Base-by-base conservation (phyloP, 331 rosid species). In the Malus hybrid region DNA sequence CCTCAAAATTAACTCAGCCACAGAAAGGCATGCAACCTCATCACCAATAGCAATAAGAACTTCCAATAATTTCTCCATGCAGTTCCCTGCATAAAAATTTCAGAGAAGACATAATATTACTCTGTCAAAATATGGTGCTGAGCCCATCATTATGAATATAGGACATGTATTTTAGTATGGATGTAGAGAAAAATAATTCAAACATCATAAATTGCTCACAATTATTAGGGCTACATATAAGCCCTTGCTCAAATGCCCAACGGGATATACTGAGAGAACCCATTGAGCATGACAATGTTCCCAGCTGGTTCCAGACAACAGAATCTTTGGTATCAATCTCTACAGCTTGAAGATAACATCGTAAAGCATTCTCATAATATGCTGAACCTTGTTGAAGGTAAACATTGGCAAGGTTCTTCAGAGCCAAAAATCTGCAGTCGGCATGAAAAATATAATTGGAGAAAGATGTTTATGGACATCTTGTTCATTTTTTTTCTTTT, bases 161-260 rank as follows among this genome's bases (percentile, higher is more conserved):
- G 8, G 29, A 4, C 9, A 19, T 5, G 10, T 33, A 65, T 32
- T 65, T 33, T 65, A 20, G 48, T 10, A 32, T 19, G 69, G 27
- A 65, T 2, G 2, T 18, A 32, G 32, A 31, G 34, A 28, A 59
- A 24, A 36, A 44, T 44, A 32, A 28, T 48, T 65, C 46, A 52
- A 69, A 65, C 31, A 10, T 59, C 19, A 78, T 10, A 61, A 77
- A 76, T 80, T 82, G 75, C 95, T 88, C 85, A 94, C 99, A 94
- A 86, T 94, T 94, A 83, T 89, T 94, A 70, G 99, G 99, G 87
- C 99, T 94, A 76, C 99, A 94, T 62, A 81, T 67, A 67, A 94
- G 96, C 81, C 99, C 99, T 83, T 94, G 97, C 86, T 94, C 99
- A 81, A 92, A 94, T 80, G 97, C 99, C 99, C 99, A 94, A 72